Base-by-base conservation (phyloP, 2,329 filamentous ascomycete species). In the Drechslerella coelobrocha region DNA sequence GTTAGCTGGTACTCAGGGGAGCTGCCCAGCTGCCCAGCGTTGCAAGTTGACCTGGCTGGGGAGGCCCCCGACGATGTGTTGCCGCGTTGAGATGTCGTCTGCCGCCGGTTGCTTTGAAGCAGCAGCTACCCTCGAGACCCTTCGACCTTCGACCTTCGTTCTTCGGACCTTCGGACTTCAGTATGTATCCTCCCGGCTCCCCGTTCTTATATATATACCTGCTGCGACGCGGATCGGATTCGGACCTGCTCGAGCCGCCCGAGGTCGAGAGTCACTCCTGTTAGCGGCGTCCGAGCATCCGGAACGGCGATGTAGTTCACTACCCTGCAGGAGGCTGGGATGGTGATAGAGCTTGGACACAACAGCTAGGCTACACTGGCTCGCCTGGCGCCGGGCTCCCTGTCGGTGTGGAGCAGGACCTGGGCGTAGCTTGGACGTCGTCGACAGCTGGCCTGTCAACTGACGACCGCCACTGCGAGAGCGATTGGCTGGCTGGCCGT, bases 281-380 rank as follows among this genome's bases (percentile, higher is more conserved):
- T 14, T 41, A 41, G 37, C 37, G 37, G 41, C 17, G 41, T 45
- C 41, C 41, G 41, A 45, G 41, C 41, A 45, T 45, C 41, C 41
- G 19, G 34, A n/a, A 39, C 34, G 34, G 34, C 34, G 34, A 39
- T 14, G 34, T n/a, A 39, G 34, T n/a, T n/a, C n/a, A n/a, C n/a
- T n/a, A n/a, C n/a, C n/a, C n/a, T 61, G 59, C 59, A 61, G 48
- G 59, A 61, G 59, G 59, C 48, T 61, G 59, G 59, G 59, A 61
- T 61, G 29, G 26, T n/a, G 39, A n/a, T 21, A 21, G 34, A 39
- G 34, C 34, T 39, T 39, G 34, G 34, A 39, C 34, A 10, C 34
- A 14, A n/a, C 34, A 14, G 12, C 17, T 3, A 39, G 34, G 29
- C 7, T 34, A 12, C 29, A n/a, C 29, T 12, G 12, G 12, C 29